These are phyloP conservation scores for Capsicum baccatum DNA, from an alignment of 257 asterid genomes.

Conservation along the genomic window DNA sequence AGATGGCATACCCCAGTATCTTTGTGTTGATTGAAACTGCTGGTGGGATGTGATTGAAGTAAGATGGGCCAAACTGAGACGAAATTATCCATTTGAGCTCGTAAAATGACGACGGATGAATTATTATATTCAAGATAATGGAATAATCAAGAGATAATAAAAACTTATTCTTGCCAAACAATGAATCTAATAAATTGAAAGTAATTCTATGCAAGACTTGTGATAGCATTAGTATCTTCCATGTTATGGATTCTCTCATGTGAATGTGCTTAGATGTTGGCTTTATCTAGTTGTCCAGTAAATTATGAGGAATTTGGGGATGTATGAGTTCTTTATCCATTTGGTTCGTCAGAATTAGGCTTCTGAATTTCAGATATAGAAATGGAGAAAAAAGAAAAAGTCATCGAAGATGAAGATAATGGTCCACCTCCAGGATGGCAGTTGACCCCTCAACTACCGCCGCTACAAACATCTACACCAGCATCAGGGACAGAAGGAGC, in stretches of 20 bases:
- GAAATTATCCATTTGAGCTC: background rate
- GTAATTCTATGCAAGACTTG: background rate
- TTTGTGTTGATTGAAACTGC: conserved; percentile 22
- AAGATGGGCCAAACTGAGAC: background rate
- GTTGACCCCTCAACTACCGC: conserved; percentile 44
- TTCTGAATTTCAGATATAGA: conserved; percentile 27
- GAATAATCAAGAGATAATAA: background rate
- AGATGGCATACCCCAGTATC: background rate
- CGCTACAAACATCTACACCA: conserved; percentile 39
- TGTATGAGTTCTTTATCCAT: conserved; percentile 28
- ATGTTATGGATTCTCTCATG: background rate
- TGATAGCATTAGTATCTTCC: background rate
- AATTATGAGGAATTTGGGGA: conserved; percentile 25
- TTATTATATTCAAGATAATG: background rate
- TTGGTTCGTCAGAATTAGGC: conserved; percentile 22
- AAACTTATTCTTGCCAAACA: background rate
- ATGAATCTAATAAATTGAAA: background rate
- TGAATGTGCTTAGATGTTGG: conserved; percentile 5
- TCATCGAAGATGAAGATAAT: conserved; percentile 32
- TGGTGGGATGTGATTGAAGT: background rate
- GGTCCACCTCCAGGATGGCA: conserved; percentile 81
- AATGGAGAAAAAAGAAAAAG: conserved; percentile 32
- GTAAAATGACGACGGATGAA: background rate
- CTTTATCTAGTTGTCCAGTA: conserved; percentile 16
- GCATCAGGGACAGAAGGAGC: conserved; percentile 45